Conservation (phyloP, 139 green algal species). For the Pseudopediastrum boryanum region DNA sequence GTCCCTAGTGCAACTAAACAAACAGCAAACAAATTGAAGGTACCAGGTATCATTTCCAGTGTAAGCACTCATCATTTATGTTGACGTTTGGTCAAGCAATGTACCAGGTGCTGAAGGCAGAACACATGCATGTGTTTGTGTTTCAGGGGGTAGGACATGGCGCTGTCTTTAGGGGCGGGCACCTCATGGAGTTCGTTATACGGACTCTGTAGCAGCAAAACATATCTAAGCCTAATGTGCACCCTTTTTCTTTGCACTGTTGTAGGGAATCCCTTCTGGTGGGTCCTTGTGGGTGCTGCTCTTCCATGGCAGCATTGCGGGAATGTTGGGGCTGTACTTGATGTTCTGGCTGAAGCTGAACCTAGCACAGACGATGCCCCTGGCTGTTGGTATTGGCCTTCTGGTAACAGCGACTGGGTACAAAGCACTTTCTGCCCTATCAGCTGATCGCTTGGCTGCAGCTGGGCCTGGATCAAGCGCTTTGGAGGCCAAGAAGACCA, state of each 20-base stretch:
- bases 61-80: too few relatives aligned
- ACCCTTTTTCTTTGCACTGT: too few relatives aligned
- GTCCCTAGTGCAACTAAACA: too few relatives aligned
- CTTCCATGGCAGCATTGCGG: conserved; percentile 55
- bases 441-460: conserved; percentile 16
- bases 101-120: too few relatives aligned
- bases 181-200: too few relatives aligned
- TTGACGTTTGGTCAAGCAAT: too few relatives aligned
- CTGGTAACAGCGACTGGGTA: conserved; percentile 39
- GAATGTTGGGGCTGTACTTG: conserved; percentile 52
- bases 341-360: conserved; percentile 57
- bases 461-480: neutral
- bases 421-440: conserved; percentile 37
- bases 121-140: neutral
- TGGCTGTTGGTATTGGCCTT: conserved; percentile 8
- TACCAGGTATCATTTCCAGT: too few relatives aligned
- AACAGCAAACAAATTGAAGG: too few relatives aligned
- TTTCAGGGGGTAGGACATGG: too few relatives aligned
- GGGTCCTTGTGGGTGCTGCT: conserved; percentile 38
- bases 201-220: too few relatives aligned
- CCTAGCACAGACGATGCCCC: conserved; percentile 52
- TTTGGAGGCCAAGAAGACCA: conserved; percentile 7
- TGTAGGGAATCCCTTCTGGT: conserved; percentile 34
- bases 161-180: too few relatives aligned
- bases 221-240: conserved; percentile 9